These are phyloP conservation scores for Cephalotrichum gorgonifer DNA, from an alignment of 2,329 filamentous ascomycete genomes.

Conservation along the genomic window DNA sequence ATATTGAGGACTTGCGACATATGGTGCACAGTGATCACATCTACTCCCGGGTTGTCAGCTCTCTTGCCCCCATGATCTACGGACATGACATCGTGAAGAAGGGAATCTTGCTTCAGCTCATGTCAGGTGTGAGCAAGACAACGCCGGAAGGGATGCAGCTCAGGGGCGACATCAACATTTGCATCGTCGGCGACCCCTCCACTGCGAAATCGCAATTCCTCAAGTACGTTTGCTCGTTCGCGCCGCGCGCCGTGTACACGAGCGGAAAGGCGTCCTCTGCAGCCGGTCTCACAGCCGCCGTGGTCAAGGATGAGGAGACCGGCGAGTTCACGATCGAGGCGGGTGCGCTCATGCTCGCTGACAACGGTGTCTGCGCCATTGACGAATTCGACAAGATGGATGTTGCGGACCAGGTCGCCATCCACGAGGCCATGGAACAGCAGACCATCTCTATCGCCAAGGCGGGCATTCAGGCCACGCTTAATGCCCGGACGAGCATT, in stretches of 20 bases:
- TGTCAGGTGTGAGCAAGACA: constrained; percentile 89
- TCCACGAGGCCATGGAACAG: constrained; percentile 99
- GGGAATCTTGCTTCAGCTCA: constrained; percentile 82
- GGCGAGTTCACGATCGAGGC: constrained; percentile 98
- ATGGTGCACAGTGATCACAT: constrained; percentile 97
- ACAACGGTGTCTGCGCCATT: constrained; percentile 96
- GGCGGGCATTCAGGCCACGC: constrained; percentile 92
- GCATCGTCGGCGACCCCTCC: constrained; percentile 91
- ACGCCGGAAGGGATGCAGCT: constrained; percentile 93
- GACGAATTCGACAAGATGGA: constrained; percentile 99
- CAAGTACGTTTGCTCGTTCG: constrained; percentile 94
- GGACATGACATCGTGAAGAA: constrained; percentile 98
- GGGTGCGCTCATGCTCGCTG: constrained; percentile 91
- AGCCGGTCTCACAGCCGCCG: constrained; percentile 91
- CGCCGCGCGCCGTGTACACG: constrained; percentile 95
- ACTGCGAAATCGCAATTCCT: constrained; percentile 97
- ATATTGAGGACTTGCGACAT: constrained; percentile 82
- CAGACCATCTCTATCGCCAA: constrained; percentile 99
- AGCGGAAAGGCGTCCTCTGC: constrained; percentile 96
- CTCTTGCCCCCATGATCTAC: constrained; percentile 92
- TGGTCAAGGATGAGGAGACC: constrained; percentile 96
- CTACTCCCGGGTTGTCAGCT: constrained; percentile 85
- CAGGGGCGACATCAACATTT: constrained; percentile 97
- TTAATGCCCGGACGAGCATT: constrained; percentile 92
- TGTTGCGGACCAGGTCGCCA: constrained; percentile 90